A percentile compares a stretch with the other conserved stretches of the same genome.
phyloP scores from a whole-genome alignment of 345 rosid genomes.

The Brassica juncea region DNA sequence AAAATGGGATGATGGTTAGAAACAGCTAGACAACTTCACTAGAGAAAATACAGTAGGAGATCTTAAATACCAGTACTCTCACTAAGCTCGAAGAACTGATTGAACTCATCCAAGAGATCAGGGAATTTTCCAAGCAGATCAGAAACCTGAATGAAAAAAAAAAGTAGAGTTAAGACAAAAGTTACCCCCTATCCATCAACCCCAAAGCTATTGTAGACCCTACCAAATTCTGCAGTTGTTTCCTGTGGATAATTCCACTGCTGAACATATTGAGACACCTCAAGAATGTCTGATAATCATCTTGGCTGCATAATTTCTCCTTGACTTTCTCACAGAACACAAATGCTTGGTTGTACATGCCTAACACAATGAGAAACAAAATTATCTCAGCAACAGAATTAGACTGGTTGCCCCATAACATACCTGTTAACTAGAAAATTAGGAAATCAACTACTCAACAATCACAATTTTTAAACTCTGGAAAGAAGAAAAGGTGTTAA shows the following conservation, averaged over 20 bases:
- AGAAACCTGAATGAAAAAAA: conserved; percentile 56
- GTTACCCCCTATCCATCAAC: conserved; percentile 19
- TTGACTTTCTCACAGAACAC: conserved; percentile 88
- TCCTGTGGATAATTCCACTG: conserved; percentile 78
- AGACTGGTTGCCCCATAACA: conserved; percentile 14
- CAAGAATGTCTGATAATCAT: conserved; percentile 48
- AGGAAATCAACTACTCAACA: not conserved
- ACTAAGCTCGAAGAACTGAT: not conserved
- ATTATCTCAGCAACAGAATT: too few relatives aligned
- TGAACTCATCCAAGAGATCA: conserved; percentile 71
- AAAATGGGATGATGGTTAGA: not conserved
- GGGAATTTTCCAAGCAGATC: conserved; percentile 83
- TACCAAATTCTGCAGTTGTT: conserved; percentile 80
- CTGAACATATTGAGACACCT: conserved; percentile 84
- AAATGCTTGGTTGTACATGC: conserved; percentile 61
- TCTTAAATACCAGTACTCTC: conserved; percentile 54
- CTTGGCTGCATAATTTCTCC: conserved; percentile 74
- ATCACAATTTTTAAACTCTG: not conserved
- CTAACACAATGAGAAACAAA: conserved; percentile 27
- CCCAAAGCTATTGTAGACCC: not conserved
- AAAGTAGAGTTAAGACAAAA: conserved; percentile 4
- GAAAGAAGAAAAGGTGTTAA: not conserved
- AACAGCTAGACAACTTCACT: not conserved
- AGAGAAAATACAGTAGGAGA: conserved; percentile 4
- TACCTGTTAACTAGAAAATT: conserved; percentile 5